Conservation (phyloP, 768 basidiomycete species). For the Scleroderma citrinum region DNA sequence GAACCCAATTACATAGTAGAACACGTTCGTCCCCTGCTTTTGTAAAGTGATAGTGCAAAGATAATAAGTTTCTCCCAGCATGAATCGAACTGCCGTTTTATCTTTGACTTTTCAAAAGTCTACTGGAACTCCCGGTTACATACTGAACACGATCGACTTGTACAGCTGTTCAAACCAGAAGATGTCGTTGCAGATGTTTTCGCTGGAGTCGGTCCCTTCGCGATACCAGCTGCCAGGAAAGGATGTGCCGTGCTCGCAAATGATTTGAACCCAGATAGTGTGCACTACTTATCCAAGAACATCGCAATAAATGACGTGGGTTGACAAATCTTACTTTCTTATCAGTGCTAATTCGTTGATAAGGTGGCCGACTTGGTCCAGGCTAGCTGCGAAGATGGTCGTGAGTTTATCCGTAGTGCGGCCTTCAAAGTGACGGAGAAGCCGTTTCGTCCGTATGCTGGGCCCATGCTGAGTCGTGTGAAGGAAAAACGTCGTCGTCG, state of each 20-base stretch:
- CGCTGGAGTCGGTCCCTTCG: conserved; percentile 96
- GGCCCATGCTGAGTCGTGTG: conserved; percentile 31
- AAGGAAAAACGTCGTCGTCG: conserved; percentile 38
- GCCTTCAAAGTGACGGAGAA: conserved; percentile 48
- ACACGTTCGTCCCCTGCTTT: conserved; percentile 51
- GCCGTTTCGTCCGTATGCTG: conserved; percentile 59
- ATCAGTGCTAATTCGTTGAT: conserved; percentile 3
- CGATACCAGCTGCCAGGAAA: conserved; percentile 87
- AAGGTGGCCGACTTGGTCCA: conserved; percentile 66
- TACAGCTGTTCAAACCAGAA: conserved; percentile 61
- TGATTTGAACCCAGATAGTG: conserved; percentile 88
- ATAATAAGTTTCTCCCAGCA: conserved; percentile 38
- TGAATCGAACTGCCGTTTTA: conserved; percentile 83
- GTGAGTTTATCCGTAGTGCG: conserved; percentile 69
- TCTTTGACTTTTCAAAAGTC: conserved; percentile 90
- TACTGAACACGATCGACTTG: conserved; percentile 84
- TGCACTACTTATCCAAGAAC: conserved; percentile 71
- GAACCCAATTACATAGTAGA: conserved; percentile 81
- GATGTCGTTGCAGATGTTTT: conserved; percentile 92
- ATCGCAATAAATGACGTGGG: conserved; percentile 70
- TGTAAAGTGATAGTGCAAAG: not conserved
- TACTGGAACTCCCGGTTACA: conserved; percentile 98
- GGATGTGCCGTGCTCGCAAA: conserved; percentile 89
- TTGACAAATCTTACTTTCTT: conserved; percentile 1
- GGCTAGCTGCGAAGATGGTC: conserved; percentile 78